phyloP scores from a whole-genome alignment of 2,329 filamentous ascomycete genomes.

The Cytospora leucostoma region DNA sequence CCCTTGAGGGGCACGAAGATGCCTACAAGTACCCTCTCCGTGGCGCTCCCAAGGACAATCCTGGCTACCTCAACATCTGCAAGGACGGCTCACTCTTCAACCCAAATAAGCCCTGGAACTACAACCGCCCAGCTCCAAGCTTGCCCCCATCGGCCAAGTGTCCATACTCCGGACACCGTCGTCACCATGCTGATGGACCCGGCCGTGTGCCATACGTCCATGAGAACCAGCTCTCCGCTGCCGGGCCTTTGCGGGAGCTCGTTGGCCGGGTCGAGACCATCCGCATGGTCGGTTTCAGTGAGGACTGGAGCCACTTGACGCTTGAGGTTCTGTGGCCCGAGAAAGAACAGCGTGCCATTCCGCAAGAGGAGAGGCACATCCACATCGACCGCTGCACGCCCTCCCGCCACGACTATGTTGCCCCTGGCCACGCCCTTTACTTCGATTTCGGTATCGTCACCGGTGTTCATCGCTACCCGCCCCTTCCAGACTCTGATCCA shows the following conservation, averaged over 20 bases:
- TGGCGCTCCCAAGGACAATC: not conserved
- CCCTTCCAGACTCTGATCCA: conserved; percentile 25
- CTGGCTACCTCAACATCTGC: not conserved
- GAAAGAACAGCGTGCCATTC: conserved; percentile 8
- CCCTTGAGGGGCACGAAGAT: not conserved
- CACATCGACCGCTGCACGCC: conserved; percentile 26
- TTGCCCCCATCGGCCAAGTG: conserved; percentile 25
- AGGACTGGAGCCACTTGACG: conserved; percentile 34
- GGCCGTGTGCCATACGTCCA: conserved; percentile 35
- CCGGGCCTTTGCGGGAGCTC: conserved; percentile 37
- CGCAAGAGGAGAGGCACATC: not conserved
- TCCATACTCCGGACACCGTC: conserved; percentile 21
- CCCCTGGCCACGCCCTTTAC: conserved; percentile 22
- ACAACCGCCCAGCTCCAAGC: conserved; percentile 11
- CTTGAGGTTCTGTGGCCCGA: conserved; percentile 21
- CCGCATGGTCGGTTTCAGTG: conserved; percentile 42
- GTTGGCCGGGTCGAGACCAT: conserved; percentile 36
- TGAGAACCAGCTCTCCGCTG: conserved; percentile 37
- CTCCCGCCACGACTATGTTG: conserved; percentile 17
- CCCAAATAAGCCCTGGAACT: conserved; percentile 11
- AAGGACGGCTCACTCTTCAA: not conserved
- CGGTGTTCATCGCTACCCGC: conserved; percentile 26
- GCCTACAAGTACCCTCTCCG: conserved; percentile 1
- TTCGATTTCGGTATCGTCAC: conserved; percentile 22
- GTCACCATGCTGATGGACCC: conserved; percentile 16